Percentiles rank a stretch among this genome's conserved stretches.
Evolutionary conservation across 306 rosid genomes (phyloP).

Genomic region (Mimosa pudica): DNA sequence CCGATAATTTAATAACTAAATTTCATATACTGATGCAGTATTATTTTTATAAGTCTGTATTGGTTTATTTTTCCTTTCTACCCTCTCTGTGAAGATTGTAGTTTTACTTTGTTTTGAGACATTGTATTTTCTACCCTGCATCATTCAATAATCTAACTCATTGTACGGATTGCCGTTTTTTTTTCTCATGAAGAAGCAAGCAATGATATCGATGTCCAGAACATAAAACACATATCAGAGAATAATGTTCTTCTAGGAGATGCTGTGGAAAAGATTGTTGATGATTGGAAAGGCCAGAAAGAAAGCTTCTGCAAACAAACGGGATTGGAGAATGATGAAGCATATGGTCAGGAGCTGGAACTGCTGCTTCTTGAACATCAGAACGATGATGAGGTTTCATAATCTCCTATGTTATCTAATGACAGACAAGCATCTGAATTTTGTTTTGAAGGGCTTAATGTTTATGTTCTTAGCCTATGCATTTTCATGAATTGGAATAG

Average conservation of each 20-base stretch:
- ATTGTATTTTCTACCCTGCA: neutral
- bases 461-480: neutral
- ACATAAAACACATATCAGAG: slow-evolving; percentile 64
- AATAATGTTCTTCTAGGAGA: slow-evolving; percentile 55
- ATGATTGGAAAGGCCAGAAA: slow-evolving; percentile 63
- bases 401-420: neutral
- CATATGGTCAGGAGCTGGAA: slow-evolving; percentile 44
- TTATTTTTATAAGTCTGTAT: neutral
- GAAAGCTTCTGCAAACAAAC: slow-evolving; percentile 57
- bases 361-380: slow-evolving; percentile 40
- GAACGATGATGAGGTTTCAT: slow-evolving; percentile 9
- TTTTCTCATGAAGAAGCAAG: slow-evolving; percentile 56
- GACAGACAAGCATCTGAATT: slow-evolving; percentile 4
- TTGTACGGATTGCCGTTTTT: slow-evolving; percentile 11
- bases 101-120: slow-evolving; percentile 18
- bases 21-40: neutral
- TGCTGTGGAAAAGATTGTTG: slow-evolving; percentile 52
- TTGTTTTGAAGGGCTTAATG: neutral
- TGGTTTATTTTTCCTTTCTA: slow-evolving; percentile 20
- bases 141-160: slow-evolving; percentile 10
- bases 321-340: slow-evolving; percentile 44
- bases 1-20: neutral
- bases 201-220: slow-evolving; percentile 49
- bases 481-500: neutral
- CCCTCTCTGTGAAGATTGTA: neutral